Percentiles rank a stretch among this genome's conserved stretches.
These are phyloP conservation scores for Penstemon davidsonii DNA, from an alignment of 257 asterid species.

Conservation along the genomic window DNA sequence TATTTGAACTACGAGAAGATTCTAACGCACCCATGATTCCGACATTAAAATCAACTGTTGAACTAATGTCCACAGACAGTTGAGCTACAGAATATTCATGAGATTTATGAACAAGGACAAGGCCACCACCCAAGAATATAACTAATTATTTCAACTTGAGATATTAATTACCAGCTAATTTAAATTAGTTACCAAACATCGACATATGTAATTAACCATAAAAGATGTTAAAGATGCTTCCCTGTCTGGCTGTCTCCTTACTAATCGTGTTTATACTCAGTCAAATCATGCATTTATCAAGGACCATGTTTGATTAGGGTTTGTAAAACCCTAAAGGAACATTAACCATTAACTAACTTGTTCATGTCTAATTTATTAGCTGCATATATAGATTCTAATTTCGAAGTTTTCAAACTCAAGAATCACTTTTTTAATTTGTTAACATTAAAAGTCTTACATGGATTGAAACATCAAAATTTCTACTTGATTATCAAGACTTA, in stretches of 20 bases:
- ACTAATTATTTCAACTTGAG: conserved; percentile 14
- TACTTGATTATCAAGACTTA: no score
- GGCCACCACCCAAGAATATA: conserved; percentile 14
- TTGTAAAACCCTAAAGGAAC: conserved; percentile 39
- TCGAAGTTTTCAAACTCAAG: no score
- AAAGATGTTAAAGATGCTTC: conserved; percentile 36
- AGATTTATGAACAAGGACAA: conserved; percentile 16
- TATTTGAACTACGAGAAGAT: conserved; percentile 32
- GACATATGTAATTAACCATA: conserved; percentile 37
- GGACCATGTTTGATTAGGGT: conserved; percentile 56
- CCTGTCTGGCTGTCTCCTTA: conserved; percentile 34
- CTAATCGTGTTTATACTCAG: conserved; percentile 25
- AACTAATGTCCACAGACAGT: conserved; percentile 20
- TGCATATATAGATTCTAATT: not conserved
- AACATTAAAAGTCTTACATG: no score
- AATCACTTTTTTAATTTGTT: no score
- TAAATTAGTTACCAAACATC: conserved; percentile 6
- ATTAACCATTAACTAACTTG: conserved; percentile 13
- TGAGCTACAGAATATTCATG: not conserved
- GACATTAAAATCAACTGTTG: conserved; percentile 25
- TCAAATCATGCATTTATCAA: conserved; percentile 29
- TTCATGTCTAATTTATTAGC: not conserved
- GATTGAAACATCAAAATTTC: no score
- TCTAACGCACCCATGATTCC: conserved; percentile 23
- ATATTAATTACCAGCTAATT: not conserved